Evolutionary conservation across 108 stramenopile species (phyloP), one percentile per base, ranked within the genome.

Genomic region (Nitzschia palea): DNA sequence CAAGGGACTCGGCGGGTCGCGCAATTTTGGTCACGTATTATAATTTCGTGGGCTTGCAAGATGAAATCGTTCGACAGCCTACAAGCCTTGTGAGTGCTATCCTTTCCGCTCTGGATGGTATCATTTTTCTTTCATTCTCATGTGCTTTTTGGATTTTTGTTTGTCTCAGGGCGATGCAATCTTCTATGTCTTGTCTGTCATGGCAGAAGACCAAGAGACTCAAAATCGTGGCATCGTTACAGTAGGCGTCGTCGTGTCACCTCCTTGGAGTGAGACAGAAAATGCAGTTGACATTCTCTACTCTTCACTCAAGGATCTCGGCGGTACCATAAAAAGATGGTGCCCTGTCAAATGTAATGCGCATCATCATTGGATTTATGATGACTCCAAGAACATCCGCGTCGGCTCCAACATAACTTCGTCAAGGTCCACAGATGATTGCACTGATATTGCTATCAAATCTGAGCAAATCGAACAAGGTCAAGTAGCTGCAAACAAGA

Each of bases 1-100:
- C 47, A 6, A n/a, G 64, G 3, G 64, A 65, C 31, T n/a, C 15
- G 9, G 47, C 64, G 2, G 64, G 64, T n/a, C 47, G 64, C 5
- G 64, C 64, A 2, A 27, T 65, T 2, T 17, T 65, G 12, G n/a
- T 29, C 12, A 31, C 54, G 14, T 26, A 55, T 17, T 26, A 55
- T 17, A 5, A 6, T 4, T 4, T 12, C 8, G 4, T 3, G 9
- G 9, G 30, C 4, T 5, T 55, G 3, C 27, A 4, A 9, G 10
- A n/a, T 29, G 54, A 55, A 30, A 4, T 29, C 15, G 27, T 3
- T 17, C 4, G 10, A 12, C 27, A 26, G 9, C 27, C 54, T 3
- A 4, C 30, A 28, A 6, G 54, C 17, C 6, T 32, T 5, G 54
- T 31, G 29, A 55, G 54, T 55, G 5, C 26, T 5, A n/a, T 48